Conservation (phyloP, 345 rosid genomes). For the Cardamine chenopodiifolia region DNA sequence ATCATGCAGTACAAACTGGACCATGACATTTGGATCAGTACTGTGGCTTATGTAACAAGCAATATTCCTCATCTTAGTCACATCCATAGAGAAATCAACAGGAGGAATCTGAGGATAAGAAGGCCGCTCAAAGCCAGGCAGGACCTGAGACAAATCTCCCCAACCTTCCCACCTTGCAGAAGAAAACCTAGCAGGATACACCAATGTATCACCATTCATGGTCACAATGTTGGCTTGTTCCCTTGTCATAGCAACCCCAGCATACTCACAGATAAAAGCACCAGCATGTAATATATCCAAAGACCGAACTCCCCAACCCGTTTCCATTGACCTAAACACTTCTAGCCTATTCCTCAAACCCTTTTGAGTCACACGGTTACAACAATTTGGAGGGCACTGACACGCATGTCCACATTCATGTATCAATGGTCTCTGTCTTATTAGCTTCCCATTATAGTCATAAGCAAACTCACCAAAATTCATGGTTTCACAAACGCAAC, state of each 20-base stretch:
- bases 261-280: constrained; percentile 84
- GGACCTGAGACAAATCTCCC: constrained; percentile 86
- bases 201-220: constrained; percentile 78
- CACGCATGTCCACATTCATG: constrained; percentile 83
- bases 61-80: constrained; percentile 89
- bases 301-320: constrained; percentile 94
- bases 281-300: constrained; percentile 90
- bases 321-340: constrained; percentile 85
- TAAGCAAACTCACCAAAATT: constrained; percentile 86
- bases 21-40: constrained; percentile 77
- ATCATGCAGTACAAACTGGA: constrained; percentile 80
- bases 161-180: constrained; percentile 72
- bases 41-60: constrained; percentile 95
- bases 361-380: constrained; percentile 75
- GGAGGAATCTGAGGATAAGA: constrained; percentile 73
- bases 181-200: constrained; percentile 73
- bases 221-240: constrained; percentile 80
- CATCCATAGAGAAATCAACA: constrained; percentile 92
- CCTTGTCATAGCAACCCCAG: constrained; percentile 83
- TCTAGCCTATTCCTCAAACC: constrained; percentile 76
- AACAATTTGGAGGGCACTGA: constrained; percentile 73
- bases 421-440: constrained; percentile 74
- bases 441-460: constrained; percentile 62
- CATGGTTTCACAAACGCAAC: constrained; percentile 69
- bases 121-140: constrained; percentile 56